A percentile compares a stretch with the other conserved stretches of the same genome.
Evolutionary conservation across 2,329 filamentous ascomycete species (phyloP).

Genomic region (Colletotrichum orchidophilum): DNA sequence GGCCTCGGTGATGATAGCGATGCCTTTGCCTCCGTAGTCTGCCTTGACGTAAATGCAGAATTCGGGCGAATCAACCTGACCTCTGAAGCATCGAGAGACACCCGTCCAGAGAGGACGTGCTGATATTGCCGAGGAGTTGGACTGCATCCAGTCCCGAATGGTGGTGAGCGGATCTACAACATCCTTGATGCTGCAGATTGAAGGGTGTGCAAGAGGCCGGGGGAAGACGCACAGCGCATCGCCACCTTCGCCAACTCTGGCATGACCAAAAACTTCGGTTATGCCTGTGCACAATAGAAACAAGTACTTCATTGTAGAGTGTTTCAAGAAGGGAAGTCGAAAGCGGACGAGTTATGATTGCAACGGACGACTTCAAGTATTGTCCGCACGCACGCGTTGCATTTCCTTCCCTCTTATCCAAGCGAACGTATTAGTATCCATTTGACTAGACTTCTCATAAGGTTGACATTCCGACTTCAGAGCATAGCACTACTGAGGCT

Average conservation of each 20-base stretch:
- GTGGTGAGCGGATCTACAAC: neutral
- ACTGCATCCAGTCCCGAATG: neutral
- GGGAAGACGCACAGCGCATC: neutral
- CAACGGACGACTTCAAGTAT: neutral
- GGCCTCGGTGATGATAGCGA: neutral
- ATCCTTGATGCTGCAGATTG: neutral
- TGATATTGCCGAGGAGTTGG: neutral
- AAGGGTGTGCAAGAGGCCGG: neutral
- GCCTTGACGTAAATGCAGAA: neutral
- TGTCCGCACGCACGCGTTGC: neutral
- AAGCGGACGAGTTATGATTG: neutral
- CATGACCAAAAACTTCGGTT: neutral
- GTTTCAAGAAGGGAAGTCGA: neutral
- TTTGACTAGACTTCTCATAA: too few species aligned
- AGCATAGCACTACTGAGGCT: neutral
- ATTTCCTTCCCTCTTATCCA: neutral
- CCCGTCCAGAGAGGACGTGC: neutral
- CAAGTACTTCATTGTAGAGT: neutral
- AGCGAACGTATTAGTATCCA: too few species aligned
- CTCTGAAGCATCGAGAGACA: neutral
- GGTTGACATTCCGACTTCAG: neutral
- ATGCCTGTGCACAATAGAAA: neutral
- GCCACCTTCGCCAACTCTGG: too few species aligned
- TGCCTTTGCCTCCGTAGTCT: neutral
- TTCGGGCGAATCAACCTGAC: neutral